Base-by-base conservation (phyloP, 83 land plant genomes). In the Diphasiastrum complanatum region DNA sequence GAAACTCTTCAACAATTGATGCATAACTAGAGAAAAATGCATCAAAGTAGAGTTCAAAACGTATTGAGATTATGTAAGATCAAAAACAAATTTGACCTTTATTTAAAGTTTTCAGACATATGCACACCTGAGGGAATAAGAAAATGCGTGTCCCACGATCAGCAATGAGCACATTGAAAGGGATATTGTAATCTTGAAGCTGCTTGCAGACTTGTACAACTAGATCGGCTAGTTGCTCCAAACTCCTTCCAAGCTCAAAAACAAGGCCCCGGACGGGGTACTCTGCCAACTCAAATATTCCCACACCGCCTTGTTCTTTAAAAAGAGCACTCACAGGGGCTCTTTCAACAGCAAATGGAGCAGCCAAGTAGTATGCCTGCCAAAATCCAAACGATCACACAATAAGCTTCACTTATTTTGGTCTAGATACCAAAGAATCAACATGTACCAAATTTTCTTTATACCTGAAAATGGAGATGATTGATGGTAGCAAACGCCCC, bases 401-500 rank as follows among this genome's bases (percentile, higher is more conserved):
- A 34, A 16, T 4, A 24, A 57, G 4, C 20, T 1, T 22, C 18
- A 57, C 51, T 24, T 31, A 54, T 18, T 14, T 14, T 12, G 4
- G n/a, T 5, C 14, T 54, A 24, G 16, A 19, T 5, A 18, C 23
- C 5, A 5, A 16, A 16, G 4, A 24, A 8, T 5, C n/a, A 30
- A 33, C 50, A 18, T 29, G 14, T 38, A 25, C 5, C 20, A 10
- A 25, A 5, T 8, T 33, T 32, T 53, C 5, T 63, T n/a, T 5
- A 30, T 16, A 89, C 97, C 95, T 92, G 98, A 72, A 92, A 92
- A 60, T 92, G 98, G 37, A 92, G 87, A 63, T 92, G 98, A 54
- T 92, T 92, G 72, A 92, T 92, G 51, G 98, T 92, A 43, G 98
- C 51, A 48, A 48, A 48, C 23, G 51, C 51, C 4, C 51, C 51